These are phyloP conservation scores for Penstemon davidsonii DNA, from an alignment of 257 asterid species.

Conservation along the genomic window DNA sequence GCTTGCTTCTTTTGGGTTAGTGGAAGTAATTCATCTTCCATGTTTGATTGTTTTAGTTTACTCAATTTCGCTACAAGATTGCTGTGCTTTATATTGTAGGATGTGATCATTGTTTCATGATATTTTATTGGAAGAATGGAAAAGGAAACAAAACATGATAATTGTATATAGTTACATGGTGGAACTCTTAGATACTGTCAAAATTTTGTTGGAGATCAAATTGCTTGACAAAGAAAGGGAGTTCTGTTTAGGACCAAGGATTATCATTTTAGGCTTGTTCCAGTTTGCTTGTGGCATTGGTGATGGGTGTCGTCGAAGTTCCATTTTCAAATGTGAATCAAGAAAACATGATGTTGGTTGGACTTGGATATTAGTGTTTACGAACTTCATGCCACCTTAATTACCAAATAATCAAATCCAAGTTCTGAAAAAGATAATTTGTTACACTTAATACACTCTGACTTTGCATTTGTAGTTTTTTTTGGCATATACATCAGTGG, in stretches of 20 bases:
- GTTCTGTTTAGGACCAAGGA: too few relatives aligned
- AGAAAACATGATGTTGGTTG: neutral
- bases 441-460: neutral
- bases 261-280: too few relatives aligned
- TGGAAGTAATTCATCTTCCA: conserved; percentile 15
- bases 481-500: neutral
- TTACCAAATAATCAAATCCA: neutral
- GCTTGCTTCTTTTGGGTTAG: conserved; percentile 63
- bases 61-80: too few relatives aligned
- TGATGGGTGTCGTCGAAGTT: neutral
- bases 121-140: too few relatives aligned
- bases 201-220: too few relatives aligned
- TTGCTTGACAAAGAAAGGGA: too few relatives aligned
- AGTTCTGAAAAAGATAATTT: neutral
- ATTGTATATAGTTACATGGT: too few relatives aligned
- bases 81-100: neutral
- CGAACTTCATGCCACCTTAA: neutral
- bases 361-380: neutral
- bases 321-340: neutral
- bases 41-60: neutral
- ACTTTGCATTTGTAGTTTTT: neutral
- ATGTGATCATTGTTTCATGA: too few relatives aligned
- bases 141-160: too few relatives aligned
- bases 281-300: too few relatives aligned
- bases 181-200: too few relatives aligned